These are phyloP conservation scores for Trichosporon asahii DNA, from an alignment of 1,284 basidiomycete species.

Conservation along the genomic window DNA sequence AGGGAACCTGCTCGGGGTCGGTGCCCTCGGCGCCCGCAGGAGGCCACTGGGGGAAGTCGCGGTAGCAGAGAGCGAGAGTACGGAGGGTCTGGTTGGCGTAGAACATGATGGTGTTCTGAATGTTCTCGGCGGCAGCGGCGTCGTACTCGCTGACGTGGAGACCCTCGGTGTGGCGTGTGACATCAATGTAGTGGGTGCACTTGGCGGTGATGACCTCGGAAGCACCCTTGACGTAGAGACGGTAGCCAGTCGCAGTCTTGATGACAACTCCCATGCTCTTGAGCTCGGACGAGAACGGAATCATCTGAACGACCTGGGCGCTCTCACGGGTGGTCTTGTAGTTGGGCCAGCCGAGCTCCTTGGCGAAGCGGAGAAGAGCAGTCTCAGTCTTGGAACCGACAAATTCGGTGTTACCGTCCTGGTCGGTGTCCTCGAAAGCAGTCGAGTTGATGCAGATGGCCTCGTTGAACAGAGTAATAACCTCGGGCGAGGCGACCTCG, in stretches of 20 bases:
- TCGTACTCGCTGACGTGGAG: constrained; percentile 35
- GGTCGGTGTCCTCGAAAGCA: constrained; percentile 81
- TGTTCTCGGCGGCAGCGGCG: constrained; percentile 35
- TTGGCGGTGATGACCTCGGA: constrained; percentile 82
- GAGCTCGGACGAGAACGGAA: constrained; percentile 90
- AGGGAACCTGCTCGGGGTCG: constrained; percentile 59
- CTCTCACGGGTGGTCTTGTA: constrained; percentile 67
- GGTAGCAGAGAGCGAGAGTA: constrained; percentile 89
- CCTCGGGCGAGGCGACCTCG: constrained; percentile 60
- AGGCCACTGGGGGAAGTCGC: constrained; percentile 84
- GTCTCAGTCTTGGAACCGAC: constrained; percentile 97
- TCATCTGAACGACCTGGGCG: constrained; percentile 74
- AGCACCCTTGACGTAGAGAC: constrained; percentile 88
- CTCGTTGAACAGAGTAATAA: constrained; percentile 73
- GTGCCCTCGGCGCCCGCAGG: constrained; percentile 62
- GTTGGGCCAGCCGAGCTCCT: constrained; percentile 75
- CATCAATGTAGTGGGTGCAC: constrained; percentile 68
- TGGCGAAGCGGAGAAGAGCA: constrained; percentile 84
- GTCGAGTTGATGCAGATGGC: constrained; percentile 91
- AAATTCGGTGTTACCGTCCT: constrained; percentile 66
- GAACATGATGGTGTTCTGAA: constrained; percentile 74
- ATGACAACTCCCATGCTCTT: constrained; percentile 96
- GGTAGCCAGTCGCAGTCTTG: constrained; percentile 60
- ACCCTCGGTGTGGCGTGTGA: constrained; percentile 44
- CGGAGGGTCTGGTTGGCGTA: constrained; percentile 94